These are phyloP conservation scores for Xylariaceae sp. DNA, from an alignment of 2,329 filamentous ascomycete species.

Conservation along the genomic window DNA sequence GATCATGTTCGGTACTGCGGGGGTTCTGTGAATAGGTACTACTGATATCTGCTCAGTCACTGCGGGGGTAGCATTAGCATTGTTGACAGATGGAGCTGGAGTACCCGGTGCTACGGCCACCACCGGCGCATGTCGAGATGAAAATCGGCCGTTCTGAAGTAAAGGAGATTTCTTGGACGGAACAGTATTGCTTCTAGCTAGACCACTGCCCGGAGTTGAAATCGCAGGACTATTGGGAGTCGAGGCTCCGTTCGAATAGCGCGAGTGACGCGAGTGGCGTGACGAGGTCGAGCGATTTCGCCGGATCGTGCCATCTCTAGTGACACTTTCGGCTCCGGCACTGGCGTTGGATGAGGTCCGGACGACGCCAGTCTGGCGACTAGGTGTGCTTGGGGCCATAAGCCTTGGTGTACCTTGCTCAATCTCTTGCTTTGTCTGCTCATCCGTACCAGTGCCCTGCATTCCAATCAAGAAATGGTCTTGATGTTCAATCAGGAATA, in stretches of 20 bases:
- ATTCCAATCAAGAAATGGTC: conserved; percentile 98
- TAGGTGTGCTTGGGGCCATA: conserved; percentile 45
- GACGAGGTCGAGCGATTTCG: conserved; percentile 92
- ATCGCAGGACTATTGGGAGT: conserved; percentile 61
- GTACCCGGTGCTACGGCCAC: conserved; percentile 42
- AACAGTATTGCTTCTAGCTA: conserved; percentile 77
- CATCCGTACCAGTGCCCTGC: conserved; percentile 97
- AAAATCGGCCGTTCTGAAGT: conserved; percentile 62
- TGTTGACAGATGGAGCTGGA: conserved; percentile 45
- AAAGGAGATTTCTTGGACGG: conserved; percentile 84
- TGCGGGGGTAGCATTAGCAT: conserved; percentile 31
- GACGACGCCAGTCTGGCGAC: conserved; percentile 53
- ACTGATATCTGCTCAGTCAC: conserved; percentile 30
- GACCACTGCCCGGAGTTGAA: conserved; percentile 50
- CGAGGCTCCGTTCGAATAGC: conserved; percentile 64
- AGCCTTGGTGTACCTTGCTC: conserved; percentile 62
- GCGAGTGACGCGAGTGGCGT: conserved; percentile 73
- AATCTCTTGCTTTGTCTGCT: conserved; percentile 61
- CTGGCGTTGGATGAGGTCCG: conserved; percentile 85
- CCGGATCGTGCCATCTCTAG: conserved; percentile 71
- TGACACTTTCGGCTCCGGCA: conserved; percentile 79
- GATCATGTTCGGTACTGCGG: conserved; percentile 29
- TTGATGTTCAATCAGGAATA: conserved; percentile 97
- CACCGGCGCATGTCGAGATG: conserved; percentile 34
- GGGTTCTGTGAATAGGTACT: conserved; percentile 24